Evolutionary conservation across 2,329 filamentous ascomycete genomes (phyloP), one percentile per base, ranked within the genome.

Genomic region (Xylaria sp.): DNA sequence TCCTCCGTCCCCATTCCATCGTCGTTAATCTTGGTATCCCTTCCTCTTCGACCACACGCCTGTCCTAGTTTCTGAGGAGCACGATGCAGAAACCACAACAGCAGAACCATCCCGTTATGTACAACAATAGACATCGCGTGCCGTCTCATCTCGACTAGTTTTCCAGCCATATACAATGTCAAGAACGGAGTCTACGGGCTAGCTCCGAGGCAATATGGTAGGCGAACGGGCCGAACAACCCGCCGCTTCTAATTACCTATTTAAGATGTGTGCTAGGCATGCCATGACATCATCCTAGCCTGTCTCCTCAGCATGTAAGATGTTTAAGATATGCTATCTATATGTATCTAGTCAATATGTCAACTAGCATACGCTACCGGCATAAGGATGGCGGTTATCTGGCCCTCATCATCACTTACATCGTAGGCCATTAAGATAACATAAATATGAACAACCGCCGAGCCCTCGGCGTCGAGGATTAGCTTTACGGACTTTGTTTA

Each of bases 141-240:
- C 13, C 22, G 31, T 62, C 22, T 55, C n/a, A 38, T 55, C 29
- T 20, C 5, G 29, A 55, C 20, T 38, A 39, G 3, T 49, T 22
- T 13, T 42, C 31, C 11, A 31, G 22, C n/a, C 10, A 27, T 9
- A 39, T n/a, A 29, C 39, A 20, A 13, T 33, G 25, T 27, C 15
- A 27, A 42, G 17, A 42, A 63, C 33, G 6, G 27, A 25, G 44
- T 38, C 61, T 17, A 53, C 58, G 38, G 44, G 57, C 51, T 22
- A 31, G 50, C 29, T 60, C 56, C 44, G 63, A 22, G 27, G 27
- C 25, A 36, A 42, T 50, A 22, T 29, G 22, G 51, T 50, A 67
- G 64, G 64, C 64, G 61, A 67, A 55, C 67, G 64, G 64, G 60
- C 63, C 63, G 67, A 64, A 58, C 42, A 64, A 29, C 53, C 67